Evolutionary conservation across 495 filamentous ascomycete species (phyloP).

Genomic region (Pyrenopolyporus hunteri): DNA sequence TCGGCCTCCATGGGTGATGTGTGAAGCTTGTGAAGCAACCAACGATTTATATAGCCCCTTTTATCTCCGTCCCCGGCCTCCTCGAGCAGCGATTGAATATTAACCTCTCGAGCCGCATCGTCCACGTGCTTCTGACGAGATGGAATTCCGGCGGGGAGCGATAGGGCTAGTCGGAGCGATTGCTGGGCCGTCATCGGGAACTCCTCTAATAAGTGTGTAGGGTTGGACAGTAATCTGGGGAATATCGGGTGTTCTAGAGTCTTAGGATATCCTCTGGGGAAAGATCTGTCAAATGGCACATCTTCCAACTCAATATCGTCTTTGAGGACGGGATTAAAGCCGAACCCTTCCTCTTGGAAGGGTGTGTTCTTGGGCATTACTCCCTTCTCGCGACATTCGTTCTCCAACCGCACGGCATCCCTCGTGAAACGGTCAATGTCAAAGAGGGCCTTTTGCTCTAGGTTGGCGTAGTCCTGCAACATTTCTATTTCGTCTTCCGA

Average conservation of each 20-base stretch:
- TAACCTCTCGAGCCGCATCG: slow-evolving; percentile 39
- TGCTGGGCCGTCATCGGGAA: slow-evolving; percentile 39
- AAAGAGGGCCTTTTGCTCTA: slow-evolving; percentile 32
- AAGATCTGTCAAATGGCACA: slow-evolving; percentile 13
- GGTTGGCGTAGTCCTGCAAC: slow-evolving; percentile 33
- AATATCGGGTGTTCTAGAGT: slow-evolving; percentile 32
- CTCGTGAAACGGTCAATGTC: slow-evolving; percentile 37
- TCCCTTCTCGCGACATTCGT: slow-evolving; percentile 34
- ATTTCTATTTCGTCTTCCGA: slow-evolving; percentile 40
- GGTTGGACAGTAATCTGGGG: slow-evolving; percentile 37
- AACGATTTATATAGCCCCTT: slow-evolving; percentile 53
- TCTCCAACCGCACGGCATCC: slow-evolving; percentile 24
- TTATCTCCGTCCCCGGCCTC: slow-evolving; percentile 39
- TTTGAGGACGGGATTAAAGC: slow-evolving; percentile 28
- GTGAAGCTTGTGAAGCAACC: slow-evolving; percentile 55
- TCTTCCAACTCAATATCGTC: slow-evolving; percentile 37
- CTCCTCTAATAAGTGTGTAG: slow-evolving; percentile 34
- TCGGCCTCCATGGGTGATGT: slow-evolving; percentile 52
- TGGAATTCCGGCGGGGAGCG: slow-evolving; percentile 24
- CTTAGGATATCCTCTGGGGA: slow-evolving; percentile 13
- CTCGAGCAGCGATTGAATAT: slow-evolving; percentile 34
- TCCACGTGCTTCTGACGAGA: slow-evolving; percentile 30
- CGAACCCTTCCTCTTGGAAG: slow-evolving; percentile 36
- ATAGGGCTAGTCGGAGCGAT: slow-evolving; percentile 31
- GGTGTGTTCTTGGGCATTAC: slow-evolving; percentile 34